Base-by-base conservation (phyloP, 768 basidiomycete species). In the Hygrocybe coccinea region DNA sequence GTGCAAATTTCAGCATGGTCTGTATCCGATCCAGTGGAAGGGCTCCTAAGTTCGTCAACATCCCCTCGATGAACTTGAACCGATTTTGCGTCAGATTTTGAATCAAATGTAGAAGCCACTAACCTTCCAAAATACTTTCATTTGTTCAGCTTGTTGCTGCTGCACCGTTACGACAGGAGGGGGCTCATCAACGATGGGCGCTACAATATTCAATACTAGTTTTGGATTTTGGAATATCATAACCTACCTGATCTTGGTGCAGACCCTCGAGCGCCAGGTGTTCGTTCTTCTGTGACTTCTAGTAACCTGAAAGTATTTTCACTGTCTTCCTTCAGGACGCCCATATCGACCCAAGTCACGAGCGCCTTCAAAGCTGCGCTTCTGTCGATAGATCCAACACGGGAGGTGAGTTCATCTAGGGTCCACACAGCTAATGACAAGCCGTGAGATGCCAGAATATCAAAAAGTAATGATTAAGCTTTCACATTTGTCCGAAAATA, bases 71-170 rank as follows among this genome's bases (percentile, higher is more conserved):
- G 71, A 87, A 95, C 88, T 91, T 57, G 5, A 49, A 7, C 14
- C 25, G 25, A 39, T 47, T 52, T 22, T 37, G 50, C 21, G n/a
- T 39, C 24, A 21, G 3, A 17, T 10, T 33, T n/a, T 12, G n/a
- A 19, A 29, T 9, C 33, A 55, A 6, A 48, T 41, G 33, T 36
- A 34, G 22, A 34, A 37, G 45, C 45, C 21, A 74, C 69, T 6
- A 51, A 85, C 91, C 83, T 89, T 91, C 91, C 91, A 95, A 67
- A 86, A 90, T 1, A 92, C 79, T 57, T 77, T 81, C 86, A 95
- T 91, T 71, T 93, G 88, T 62, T 91, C 88, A 0, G 85, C 84
- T 64, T 91, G 85, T 43, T 87, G 86, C 44, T 90, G 88, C 58
- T 90, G 84, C 10, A 78, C 72, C 19, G 77, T 79, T 34, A 81